Conservation (phyloP, 176 grass and related monocot species). For the Metroxylon sagu region DNA sequence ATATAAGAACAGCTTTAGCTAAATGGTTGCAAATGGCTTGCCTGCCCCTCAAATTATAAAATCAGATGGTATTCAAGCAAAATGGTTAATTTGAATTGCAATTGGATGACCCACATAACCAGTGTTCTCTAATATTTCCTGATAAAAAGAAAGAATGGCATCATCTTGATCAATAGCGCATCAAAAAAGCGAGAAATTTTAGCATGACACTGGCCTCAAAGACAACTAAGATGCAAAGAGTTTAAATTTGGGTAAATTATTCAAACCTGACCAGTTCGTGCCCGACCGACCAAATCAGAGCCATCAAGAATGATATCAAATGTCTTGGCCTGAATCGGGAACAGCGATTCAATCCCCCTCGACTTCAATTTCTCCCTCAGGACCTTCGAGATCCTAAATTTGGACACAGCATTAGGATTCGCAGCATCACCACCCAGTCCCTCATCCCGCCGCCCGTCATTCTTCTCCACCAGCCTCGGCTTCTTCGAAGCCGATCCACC, state of each 20-base stretch:
- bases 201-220: too few species aligned
- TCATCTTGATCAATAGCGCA: too few species aligned
- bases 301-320: constrained; percentile 78
- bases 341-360: constrained; percentile 71
- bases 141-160: too few species aligned
- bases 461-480: constrained; percentile 32
- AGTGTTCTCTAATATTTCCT: too few species aligned
- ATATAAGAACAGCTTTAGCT: too few species aligned
- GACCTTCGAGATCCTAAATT: constrained; percentile 71
- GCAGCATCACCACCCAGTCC: constrained; percentile 35
- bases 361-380: constrained; percentile 57
- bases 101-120: too few species aligned
- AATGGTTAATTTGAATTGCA: too few species aligned
- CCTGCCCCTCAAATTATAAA: too few species aligned
- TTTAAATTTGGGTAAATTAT: background rate
- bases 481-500: constrained; percentile 28
- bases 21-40: too few species aligned
- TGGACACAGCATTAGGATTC: constrained; percentile 58
- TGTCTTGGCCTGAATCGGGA: constrained; percentile 90
- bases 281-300: constrained; percentile 73
- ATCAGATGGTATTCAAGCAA: too few species aligned
- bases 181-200: too few species aligned
- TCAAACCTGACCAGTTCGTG: constrained; percentile 78
- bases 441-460: background rate
- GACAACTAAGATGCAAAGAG: background rate